phyloP scores from a whole-genome alignment of 225 moss, liverwort and hornwort species.

The Marchantia paleacea region DNA sequence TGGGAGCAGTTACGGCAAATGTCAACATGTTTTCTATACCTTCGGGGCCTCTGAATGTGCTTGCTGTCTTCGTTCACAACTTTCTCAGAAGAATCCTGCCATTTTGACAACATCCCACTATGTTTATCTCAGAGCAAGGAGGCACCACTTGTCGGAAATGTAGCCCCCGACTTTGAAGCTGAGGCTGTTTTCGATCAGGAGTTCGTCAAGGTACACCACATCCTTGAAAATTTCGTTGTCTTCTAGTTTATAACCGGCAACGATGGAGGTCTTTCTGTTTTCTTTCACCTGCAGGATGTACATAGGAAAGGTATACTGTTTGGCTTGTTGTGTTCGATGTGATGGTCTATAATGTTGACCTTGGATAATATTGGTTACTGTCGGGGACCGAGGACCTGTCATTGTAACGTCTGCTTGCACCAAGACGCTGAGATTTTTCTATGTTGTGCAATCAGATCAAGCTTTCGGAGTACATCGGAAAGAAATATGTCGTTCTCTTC shows the following conservation, averaged over 20 bases:
- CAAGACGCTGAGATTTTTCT: neutral
- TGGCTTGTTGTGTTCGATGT: neutral
- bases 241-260: no score
- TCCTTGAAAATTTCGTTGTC: no score
- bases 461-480: constrained; percentile 88
- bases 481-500: constrained; percentile 96
- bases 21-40: no score
- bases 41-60: no score
- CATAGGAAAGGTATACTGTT: neutral
- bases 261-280: neutral
- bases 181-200: constrained; percentile 98
- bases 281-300: neutral
- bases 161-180: constrained; percentile 90
- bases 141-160: constrained; percentile 65
- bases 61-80: no score
- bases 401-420: no score
- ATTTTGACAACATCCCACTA: no score
- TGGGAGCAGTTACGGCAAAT: no score
- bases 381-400: no score
- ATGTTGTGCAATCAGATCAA: constrained; percentile 53
- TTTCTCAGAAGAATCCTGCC: no score
- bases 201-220: constrained; percentile 64
- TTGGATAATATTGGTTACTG: no score
- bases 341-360: neutral
- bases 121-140: constrained; percentile 5